A percentile compares a stretch with the other conserved stretches of the same genome.
These are phyloP conservation scores for Tetracladium setigerum DNA, from an alignment of 495 filamentous ascomycete genomes.

Conservation along the genomic window DNA sequence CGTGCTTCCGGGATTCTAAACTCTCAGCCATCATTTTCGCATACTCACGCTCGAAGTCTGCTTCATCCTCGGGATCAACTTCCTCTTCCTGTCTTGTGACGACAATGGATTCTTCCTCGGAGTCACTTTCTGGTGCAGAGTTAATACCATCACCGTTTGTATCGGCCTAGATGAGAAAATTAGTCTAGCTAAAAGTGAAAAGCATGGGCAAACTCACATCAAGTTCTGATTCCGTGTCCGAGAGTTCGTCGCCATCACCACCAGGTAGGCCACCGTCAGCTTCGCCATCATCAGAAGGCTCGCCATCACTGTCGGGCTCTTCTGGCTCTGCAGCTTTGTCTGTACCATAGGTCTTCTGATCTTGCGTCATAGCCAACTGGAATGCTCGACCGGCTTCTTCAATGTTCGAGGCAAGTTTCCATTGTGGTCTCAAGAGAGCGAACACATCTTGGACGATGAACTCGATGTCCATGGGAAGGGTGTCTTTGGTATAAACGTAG, in stretches of 20 bases:
- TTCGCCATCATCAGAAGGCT: slow-evolving; percentile 56
- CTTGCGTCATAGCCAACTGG: slow-evolving; percentile 77
- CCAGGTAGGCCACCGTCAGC: slow-evolving; percentile 41
- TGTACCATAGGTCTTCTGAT: slow-evolving; percentile 70
- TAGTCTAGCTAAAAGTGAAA: background rate
- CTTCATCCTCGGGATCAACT: slow-evolving; percentile 87
- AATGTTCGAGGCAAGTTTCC: slow-evolving; percentile 73
- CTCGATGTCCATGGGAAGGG: slow-evolving; percentile 93
- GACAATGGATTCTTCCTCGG: slow-evolving; percentile 78
- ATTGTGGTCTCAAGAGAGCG: slow-evolving; percentile 74
- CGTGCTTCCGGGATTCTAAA: slow-evolving; percentile 85
- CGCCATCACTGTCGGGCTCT: slow-evolving; percentile 52
- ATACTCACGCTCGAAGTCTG: slow-evolving; percentile 96
- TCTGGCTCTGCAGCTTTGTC: slow-evolving; percentile 61
- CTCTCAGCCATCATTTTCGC: slow-evolving; percentile 99
- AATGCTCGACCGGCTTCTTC: slow-evolving; percentile 83
- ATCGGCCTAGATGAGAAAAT: slow-evolving; percentile 10
- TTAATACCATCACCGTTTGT: slow-evolving; percentile 34
- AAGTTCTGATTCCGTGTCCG: slow-evolving; percentile 31
- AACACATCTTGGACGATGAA: slow-evolving; percentile 95
- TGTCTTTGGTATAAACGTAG: slow-evolving; percentile 90
- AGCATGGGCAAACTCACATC: slow-evolving; percentile 9
- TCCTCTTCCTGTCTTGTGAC: slow-evolving; percentile 86
- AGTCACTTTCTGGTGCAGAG: slow-evolving; percentile 49
- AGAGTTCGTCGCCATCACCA: slow-evolving; percentile 40